Conservation (phyloP, 179 eudicot genomes). For the Spergularia azorica region DNA sequence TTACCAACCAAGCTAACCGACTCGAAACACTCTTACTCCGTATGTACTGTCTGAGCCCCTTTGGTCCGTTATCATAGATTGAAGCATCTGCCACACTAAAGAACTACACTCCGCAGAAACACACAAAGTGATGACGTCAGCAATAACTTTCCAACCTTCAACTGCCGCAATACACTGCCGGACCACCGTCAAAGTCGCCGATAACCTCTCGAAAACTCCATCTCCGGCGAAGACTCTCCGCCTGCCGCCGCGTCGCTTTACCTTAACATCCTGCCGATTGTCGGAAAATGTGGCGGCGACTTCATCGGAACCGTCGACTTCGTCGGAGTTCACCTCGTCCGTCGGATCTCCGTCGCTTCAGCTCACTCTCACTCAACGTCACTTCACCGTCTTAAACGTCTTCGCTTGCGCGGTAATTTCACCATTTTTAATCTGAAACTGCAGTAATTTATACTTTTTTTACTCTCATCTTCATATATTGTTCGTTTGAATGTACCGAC, state of each 20-base stretch:
- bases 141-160: conserved; percentile 36
- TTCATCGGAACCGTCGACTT: conserved; percentile 42
- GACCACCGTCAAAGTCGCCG: conserved; percentile 28
- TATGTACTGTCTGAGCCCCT: too few relatives aligned
- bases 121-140: conserved; percentile 22
- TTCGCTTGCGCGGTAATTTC: conserved; percentile 61
- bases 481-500: too few relatives aligned
- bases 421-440: not conserved
- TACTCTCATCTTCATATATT: not conserved
- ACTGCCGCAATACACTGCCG: conserved; percentile 23
- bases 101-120: not conserved
- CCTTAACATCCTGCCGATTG: conserved; percentile 29
- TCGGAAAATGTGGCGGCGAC: conserved; percentile 33
- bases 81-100: too few relatives aligned
- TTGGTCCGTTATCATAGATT: too few relatives aligned
- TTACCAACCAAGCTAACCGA: too few relatives aligned
- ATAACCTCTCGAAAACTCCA: conserved; percentile 10
- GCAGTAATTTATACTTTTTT: not conserved
- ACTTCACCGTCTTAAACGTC: conserved; percentile 50
- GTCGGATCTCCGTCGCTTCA: conserved; percentile 51
- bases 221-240: conserved; percentile 32
- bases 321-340: conserved; percentile 47
- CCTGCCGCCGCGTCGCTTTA: conserved; percentile 35
- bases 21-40: too few relatives aligned
- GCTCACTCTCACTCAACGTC: conserved; percentile 55